Conservation (phyloP, 441 rosid species). For the Euphorbia corollata region DNA sequence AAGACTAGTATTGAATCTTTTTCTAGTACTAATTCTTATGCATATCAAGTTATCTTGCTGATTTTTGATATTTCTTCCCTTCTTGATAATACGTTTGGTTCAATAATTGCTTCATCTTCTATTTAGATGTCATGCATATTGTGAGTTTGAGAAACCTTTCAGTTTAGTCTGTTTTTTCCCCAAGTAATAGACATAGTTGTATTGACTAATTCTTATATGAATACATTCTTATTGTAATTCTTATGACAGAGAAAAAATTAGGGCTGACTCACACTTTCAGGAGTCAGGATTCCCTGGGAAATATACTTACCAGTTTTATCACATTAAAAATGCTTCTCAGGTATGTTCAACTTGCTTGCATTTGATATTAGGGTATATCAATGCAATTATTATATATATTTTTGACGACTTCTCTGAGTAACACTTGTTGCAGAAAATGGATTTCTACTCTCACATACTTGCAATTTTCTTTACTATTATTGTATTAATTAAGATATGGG, state of each 20-base stretch:
- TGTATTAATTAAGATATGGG: neutral
- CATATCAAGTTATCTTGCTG: neutral
- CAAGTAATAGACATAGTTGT: conserved; percentile 7
- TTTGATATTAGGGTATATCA: neutral
- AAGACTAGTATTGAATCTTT: neutral
- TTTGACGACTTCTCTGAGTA: neutral
- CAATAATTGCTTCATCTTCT: neutral
- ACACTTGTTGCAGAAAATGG: neutral
- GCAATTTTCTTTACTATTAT: neutral
- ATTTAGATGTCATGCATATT: neutral
- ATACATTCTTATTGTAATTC: neutral
- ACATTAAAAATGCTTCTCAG: conserved; percentile 65
- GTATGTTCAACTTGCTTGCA: conserved; percentile 29
- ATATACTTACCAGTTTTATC: conserved; percentile 61
- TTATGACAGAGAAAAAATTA: conserved; percentile 41
- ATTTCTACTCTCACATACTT: neutral
- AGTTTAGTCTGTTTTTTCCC: neutral
- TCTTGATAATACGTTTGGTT: neutral
- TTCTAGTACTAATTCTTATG: neutral
- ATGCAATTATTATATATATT: neutral
- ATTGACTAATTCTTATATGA: neutral
- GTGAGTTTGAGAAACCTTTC: neutral
- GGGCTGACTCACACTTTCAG: conserved; percentile 31
- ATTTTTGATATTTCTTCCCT: neutral
- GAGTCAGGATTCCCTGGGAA: conserved; percentile 36